Percentiles rank a stretch among this genome's conserved stretches.
Conservation (phyloP, 1,284 basidiomycete species). For the Sanghuangporus weigelae region DNA sequence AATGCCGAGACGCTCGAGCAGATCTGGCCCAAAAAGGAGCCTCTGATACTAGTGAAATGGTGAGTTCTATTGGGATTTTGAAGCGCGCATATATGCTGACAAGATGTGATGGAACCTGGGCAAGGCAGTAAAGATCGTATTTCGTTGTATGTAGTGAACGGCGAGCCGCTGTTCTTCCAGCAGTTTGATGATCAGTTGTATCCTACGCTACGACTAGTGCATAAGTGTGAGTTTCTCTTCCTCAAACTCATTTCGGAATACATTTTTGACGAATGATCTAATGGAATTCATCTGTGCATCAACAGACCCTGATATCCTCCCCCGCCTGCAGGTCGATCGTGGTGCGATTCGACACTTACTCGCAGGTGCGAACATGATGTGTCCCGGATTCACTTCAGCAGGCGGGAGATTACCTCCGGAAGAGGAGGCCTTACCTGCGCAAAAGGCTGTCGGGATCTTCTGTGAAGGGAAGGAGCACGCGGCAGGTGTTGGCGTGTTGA, state of each 20-base stretch:
- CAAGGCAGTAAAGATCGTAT: conserved; percentile 86
- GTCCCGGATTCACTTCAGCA: conserved; percentile 89
- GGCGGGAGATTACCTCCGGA: conserved; percentile 85
- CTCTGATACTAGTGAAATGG: conserved; percentile 92
- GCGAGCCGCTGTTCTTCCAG: conserved; percentile 92
- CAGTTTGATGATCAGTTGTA: conserved; percentile 93
- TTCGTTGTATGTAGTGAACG: conserved; percentile 85
- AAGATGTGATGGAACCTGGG: conserved; percentile 10
- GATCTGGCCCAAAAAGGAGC: conserved; percentile 99
- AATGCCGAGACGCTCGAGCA: conserved; percentile 79
- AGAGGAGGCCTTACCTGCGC: conserved; percentile 62
- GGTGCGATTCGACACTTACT: conserved; percentile 98
- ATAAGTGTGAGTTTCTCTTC: conserved; percentile 68
- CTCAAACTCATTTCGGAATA: not conserved
- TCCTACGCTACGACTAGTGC: conserved; percentile 84
- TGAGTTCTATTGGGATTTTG: conserved; percentile 29
- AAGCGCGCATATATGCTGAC: not conserved
- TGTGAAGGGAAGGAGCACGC: conserved; percentile 97
- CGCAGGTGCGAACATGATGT: conserved; percentile 94
- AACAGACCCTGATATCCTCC: conserved; percentile 85
- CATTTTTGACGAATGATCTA: not conserved
- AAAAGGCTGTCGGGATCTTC: conserved; percentile 78
- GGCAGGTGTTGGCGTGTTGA: conserved; percentile 83
- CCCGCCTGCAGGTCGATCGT: conserved; percentile 87
- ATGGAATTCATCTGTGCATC: not conserved